Base-by-base conservation (phyloP, 2,329 filamentous ascomycete species). In the Fusarium sublunatum region DNA sequence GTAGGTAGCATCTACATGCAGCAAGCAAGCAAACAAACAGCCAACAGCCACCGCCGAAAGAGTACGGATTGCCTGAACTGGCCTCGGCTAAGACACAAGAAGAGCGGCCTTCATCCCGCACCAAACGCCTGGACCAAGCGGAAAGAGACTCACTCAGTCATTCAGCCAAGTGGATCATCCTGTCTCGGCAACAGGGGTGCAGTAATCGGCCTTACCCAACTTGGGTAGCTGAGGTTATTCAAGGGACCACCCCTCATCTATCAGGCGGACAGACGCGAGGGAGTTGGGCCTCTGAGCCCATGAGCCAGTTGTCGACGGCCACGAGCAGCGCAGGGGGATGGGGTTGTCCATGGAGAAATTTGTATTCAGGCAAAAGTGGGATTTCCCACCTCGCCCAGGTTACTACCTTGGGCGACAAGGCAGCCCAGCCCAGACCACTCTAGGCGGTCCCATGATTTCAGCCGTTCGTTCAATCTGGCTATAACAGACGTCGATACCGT, bases 131-230 rank as follows among this genome's bases (percentile, higher is more conserved):
- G 38, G 38, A 46, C 36, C 29, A 28, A 36, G 61, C 52, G 46
- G 55, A 63, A 65, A 57, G 48, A 53, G 59, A 58, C 38, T 31
- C 40, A 56, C 19, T 36, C 15, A 36, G 36, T 53, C 26, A 59
- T 35, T 34, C 53, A 54, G 55, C 55, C 36, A 47, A 60, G 63
- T 48, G 53, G 49, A 36, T 35, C 51, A 34, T 29, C 36, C 32
- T 63, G 54, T 62, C 53, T 65, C 35, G 53, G 39, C 43, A 51
- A 32, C 62, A 58, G 53, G 61, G 45, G 41, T 24, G 28, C 11
- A 24, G 44, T 24, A 34, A 44, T 38, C 8, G 13, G 25, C 35
- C 46, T 50, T 39, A 36, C 50, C 44, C 22, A n/a, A 48, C 39
- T 41, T 15, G 56, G 36, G 35, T 43, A 26, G 36, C 36, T 38